phyloP scores from a whole-genome alignment of 2,329 filamentous ascomycete genomes.

The Fusarium citri region DNA sequence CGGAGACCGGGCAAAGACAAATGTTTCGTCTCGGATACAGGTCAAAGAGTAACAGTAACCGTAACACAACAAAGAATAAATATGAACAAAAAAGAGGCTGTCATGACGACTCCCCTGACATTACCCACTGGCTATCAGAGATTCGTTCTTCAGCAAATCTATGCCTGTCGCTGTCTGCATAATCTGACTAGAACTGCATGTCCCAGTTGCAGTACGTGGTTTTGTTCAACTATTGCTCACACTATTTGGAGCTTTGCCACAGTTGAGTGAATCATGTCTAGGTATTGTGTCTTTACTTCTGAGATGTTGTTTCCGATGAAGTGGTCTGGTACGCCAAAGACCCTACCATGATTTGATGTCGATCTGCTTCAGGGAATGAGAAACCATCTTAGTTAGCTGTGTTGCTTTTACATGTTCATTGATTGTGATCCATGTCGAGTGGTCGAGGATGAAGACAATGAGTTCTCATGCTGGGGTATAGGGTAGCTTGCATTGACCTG shows the following conservation, averaged over 20 bases:
- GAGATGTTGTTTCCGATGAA: neutral
- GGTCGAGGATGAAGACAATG: neutral
- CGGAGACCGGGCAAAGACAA: neutral
- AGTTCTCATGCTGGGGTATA: neutral
- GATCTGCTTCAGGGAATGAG: no score
- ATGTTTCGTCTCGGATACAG: conserved; percentile 11
- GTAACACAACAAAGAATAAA: neutral
- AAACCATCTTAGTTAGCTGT: no score
- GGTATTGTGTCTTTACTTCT: neutral
- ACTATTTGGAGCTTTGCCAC: neutral
- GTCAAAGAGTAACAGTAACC: neutral
- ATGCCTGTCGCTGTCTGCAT: neutral
- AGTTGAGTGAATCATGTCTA: neutral
- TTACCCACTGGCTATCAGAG: neutral
- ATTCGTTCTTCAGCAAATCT: conserved; percentile 1
- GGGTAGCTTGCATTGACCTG: neutral
- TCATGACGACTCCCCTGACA: conserved; percentile 17
- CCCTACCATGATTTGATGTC: neutral
- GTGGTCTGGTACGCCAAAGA: no score
- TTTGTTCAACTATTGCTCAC: neutral
- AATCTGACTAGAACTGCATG: conserved; percentile 3
- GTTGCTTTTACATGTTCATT: neutral
- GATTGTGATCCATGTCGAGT: neutral
- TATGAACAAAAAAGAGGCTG: conserved; percentile 5
- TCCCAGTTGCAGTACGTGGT: neutral